Evolutionary conservation across 2,329 filamentous ascomycete species (phyloP), one percentile per base, ranked within the genome.

Genomic region (Aspergillus unguis): DNA sequence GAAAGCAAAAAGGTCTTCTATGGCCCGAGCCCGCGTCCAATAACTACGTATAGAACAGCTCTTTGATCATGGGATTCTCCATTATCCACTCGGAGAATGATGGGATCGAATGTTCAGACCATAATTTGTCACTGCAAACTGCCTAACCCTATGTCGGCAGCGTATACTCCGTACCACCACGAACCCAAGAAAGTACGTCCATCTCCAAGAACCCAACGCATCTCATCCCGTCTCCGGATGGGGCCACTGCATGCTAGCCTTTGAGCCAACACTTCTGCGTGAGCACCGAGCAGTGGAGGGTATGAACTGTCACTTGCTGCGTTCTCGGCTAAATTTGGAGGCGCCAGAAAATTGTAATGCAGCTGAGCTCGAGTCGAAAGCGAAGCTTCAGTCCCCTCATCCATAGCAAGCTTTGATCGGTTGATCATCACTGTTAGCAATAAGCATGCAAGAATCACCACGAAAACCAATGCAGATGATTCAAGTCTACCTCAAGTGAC

Each of bases 281-380:
- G 38, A 17, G 17, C 17, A 17, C 17, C 36, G 36, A 38, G 36
- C 17, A 31, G 43, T 44, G 43, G 49, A 51, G 29, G 43, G 40
- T 35, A 26, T 45, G 48, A 51, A 46, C 11, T 46, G 49, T 51
- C 49, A 28, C 48, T 35, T 33, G 4, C 26, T 6, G 33, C 37
- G 40, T 26, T 10, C 27, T 40, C 43, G 29, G 43, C 42, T 51
- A 41, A 50, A 38, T 51, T 42, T 31, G 47, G 44, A 25, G 35
- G 17, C 25, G 6, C 28, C 47, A 33, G 26, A 27, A 23, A 7
- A n/a, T 25, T 17, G 37, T 25, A 28, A 6, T 3, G 6, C 17
- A 17, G 32, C 44, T 35, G 38, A 33, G 46, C 37, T 41, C 46
- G 7, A 35, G 10, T 31, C 6, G 7, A 11, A 11, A 23, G 32